Evolutionary conservation across 176 grass and related monocot species (phyloP).

Genomic region (Rhynchospora pubera): DNA sequence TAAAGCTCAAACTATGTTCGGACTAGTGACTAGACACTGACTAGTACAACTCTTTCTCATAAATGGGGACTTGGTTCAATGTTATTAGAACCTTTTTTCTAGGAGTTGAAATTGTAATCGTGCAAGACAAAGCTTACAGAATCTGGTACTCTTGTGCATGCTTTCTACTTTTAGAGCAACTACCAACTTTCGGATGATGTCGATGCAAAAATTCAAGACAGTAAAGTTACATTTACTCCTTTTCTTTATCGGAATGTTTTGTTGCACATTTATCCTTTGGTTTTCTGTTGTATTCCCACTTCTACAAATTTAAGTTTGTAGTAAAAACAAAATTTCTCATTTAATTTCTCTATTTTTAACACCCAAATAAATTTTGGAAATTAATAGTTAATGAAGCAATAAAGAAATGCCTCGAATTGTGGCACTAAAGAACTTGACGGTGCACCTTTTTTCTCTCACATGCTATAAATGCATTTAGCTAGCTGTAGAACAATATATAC

Average conservation of each 20-base stretch:
- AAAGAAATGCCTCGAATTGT: constrained; percentile 7
- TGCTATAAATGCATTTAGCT: not conserved
- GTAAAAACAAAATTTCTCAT: constrained; percentile 6
- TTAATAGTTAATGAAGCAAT: constrained; percentile 1
- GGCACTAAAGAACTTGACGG: not conserved
- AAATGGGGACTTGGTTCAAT: not conserved
- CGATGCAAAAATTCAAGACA: not conserved
- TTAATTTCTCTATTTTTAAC: constrained; percentile 1
- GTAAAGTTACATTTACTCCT: not conserved
- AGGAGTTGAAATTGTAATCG: not conserved
- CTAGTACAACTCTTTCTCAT: not conserved
- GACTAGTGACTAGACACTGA: not conserved
- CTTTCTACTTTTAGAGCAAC: constrained; percentile 9
- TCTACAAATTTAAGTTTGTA: not conserved
- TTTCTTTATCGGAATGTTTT: not conserved
- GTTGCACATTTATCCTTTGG: not conserved
- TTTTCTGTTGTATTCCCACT: constrained; percentile 5
- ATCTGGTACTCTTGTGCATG: not conserved
- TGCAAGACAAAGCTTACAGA: not conserved
- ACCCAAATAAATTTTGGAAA: not conserved
- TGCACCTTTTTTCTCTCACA: not conserved
- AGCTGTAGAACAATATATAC: not conserved
- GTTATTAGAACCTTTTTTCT: not conserved
- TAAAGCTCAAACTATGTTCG: not conserved
- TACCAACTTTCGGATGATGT: not conserved